Conservation (phyloP, 75 land plant species). For the Cunninghamia lanceolata region DNA sequence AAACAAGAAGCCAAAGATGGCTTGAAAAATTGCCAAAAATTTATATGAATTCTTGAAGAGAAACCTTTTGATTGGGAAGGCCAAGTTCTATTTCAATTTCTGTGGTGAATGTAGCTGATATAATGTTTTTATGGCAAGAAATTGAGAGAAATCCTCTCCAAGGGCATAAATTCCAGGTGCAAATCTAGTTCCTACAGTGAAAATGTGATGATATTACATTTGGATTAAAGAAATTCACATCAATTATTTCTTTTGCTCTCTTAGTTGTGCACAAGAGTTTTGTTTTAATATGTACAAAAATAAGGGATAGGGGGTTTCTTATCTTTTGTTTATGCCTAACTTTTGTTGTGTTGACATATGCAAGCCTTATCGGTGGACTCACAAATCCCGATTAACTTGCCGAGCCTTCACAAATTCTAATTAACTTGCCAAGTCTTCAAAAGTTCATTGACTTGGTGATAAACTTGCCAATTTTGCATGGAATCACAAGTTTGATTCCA, state of each 20-base stretch:
- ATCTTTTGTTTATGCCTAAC: neutral
- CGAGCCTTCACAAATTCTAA: too few species aligned
- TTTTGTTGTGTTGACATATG: neutral
- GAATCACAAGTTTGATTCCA: too few species aligned
- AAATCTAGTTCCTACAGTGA: neutral
- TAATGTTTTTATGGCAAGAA: neutral
- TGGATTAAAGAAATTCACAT: neutral
- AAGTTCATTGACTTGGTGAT: neutral
- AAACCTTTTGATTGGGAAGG: neutral
- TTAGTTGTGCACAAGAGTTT: neutral
- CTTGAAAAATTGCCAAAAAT: neutral
- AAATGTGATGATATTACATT: too few species aligned
- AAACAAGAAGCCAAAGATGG: neutral
- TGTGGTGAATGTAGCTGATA: neutral
- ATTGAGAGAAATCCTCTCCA: neutral
- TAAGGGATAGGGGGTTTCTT: neutral
- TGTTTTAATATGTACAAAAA: too few species aligned
- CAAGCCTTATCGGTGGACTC: neutral
- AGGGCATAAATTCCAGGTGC: neutral
- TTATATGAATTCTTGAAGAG: neutral
- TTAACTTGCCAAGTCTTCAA: neutral
- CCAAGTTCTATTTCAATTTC: neutral
- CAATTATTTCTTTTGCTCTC: neutral
- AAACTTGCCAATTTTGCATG: too few species aligned
- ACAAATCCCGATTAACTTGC: too few species aligned